phyloP scores from a whole-genome alignment of 768 basidiomycete species.

The Lentinula aciculospora region DNA sequence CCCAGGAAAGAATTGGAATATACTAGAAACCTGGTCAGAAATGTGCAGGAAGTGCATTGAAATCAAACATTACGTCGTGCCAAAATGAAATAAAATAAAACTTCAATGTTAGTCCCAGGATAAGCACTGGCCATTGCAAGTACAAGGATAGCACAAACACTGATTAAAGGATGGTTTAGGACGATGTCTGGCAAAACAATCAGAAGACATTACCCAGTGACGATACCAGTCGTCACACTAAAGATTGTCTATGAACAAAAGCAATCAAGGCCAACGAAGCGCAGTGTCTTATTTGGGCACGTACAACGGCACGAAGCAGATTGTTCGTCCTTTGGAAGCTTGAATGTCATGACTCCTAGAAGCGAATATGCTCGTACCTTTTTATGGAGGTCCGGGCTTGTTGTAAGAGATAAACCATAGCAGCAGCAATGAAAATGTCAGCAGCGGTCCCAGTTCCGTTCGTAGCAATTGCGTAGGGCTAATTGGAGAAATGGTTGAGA shows the following conservation, averaged over 20 bases:
- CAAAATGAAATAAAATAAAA: conserved; percentile 3
- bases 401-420: not conserved
- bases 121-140: conserved; percentile 3
- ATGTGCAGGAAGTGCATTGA: not conserved
- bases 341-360: no score
- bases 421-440: not conserved
- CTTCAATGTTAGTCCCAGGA: conserved; percentile 3
- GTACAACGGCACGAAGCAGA: not conserved
- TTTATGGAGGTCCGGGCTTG: not conserved
- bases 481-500: no score
- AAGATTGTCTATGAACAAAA: not conserved
- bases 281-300: not conserved
- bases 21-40: not conserved
- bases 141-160: conserved; percentile 6
- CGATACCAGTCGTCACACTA: conserved; percentile 3
- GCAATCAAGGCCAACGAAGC: not conserved
- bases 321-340: not conserved
- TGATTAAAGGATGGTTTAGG: not conserved
- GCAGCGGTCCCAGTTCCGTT: not conserved
- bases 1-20: conserved; percentile 5
- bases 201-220: not conserved
- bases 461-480: not conserved
- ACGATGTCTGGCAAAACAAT: not conserved
- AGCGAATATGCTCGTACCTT: not conserved
- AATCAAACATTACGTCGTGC: not conserved